These are phyloP conservation scores for Rhodotorula mucilaginosa DNA, from an alignment of 1,284 basidiomycete species.

Conservation along the genomic window DNA sequence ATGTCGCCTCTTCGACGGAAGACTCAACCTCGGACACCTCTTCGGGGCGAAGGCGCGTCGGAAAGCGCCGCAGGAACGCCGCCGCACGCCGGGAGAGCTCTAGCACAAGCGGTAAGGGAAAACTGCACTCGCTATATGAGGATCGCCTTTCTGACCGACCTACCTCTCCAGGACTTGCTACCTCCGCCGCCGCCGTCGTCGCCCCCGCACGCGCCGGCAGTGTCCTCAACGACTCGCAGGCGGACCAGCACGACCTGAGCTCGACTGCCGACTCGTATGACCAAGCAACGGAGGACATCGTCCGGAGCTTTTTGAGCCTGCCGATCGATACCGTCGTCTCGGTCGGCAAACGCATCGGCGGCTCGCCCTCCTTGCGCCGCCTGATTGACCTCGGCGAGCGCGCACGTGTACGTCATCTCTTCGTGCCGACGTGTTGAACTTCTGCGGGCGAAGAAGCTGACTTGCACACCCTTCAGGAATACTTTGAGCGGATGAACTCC, in stretches of 20 bases:
- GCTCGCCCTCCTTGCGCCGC: constrained; percentile 16
- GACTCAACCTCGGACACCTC: not conserved
- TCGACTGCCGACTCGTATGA: not conserved
- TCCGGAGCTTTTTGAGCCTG: constrained; percentile 21
- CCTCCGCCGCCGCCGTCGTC: not conserved
- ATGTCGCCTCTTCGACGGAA: not conserved
- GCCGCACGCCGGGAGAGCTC: not conserved
- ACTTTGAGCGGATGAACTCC: constrained; percentile 6
- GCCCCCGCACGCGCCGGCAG: not conserved
- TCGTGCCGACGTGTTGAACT: too few relatives aligned
- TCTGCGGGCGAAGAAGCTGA: not conserved
- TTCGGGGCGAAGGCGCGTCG: not conserved
- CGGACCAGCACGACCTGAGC: not conserved
- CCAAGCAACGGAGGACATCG: constrained; percentile 11
- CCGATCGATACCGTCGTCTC: constrained; percentile 27
- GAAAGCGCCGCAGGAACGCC: not conserved
- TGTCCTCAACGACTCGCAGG: not conserved
- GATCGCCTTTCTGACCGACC: too few relatives aligned
- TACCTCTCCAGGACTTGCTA: not conserved
- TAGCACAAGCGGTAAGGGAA: not conserved
- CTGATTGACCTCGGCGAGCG: constrained; percentile 26
- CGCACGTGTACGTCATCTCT: constrained; percentile 13
- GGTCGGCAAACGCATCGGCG: constrained; percentile 16
- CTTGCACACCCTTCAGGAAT: constrained; percentile 6
- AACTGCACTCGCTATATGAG: too few relatives aligned